A percentile compares a stretch with the other conserved stretches of the same genome.
phyloP scores from a whole-genome alignment of 805 yeast genomes.

The Lipomyces yamadae region DNA sequence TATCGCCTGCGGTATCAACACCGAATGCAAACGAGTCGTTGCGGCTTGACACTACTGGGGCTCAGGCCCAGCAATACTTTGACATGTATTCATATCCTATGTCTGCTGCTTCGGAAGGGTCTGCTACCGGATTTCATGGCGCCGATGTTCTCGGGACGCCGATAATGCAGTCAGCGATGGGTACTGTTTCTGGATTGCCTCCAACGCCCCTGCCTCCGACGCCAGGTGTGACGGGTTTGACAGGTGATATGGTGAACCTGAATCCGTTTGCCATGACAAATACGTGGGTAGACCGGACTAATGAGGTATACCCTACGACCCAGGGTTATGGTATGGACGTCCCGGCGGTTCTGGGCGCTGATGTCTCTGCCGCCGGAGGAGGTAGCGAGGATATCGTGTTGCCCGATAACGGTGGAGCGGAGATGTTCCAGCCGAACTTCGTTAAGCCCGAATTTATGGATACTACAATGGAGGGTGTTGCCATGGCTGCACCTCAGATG shows the following conservation, averaged over 20 bases:
- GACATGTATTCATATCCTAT: conserved; percentile 9
- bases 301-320: background rate
- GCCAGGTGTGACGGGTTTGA: background rate
- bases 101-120: background rate
- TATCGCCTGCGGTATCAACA: background rate
- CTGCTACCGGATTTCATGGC: conserved; percentile 4
- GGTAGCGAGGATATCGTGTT: background rate
- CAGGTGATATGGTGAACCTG: conserved; percentile 18
- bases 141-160: conserved; percentile 13
- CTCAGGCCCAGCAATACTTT: background rate
- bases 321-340: background rate
- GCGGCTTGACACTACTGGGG: conserved; percentile 1
- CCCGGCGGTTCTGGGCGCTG: background rate
- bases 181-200: background rate
- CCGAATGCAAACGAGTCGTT: background rate
- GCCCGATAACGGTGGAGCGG: conserved; percentile 6
- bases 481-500: background rate
- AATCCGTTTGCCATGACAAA: conserved; percentile 8
- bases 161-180: conserved; percentile 10
- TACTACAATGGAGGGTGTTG: background rate
- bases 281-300: conserved; percentile 13
- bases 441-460: conserved; percentile 11
- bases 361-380: background rate
- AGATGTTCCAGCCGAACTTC: conserved; percentile 8
- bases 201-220: background rate